Conservation (phyloP, 192 early-diverging fungal species). For the Funneliformis geosporum region DNA sequence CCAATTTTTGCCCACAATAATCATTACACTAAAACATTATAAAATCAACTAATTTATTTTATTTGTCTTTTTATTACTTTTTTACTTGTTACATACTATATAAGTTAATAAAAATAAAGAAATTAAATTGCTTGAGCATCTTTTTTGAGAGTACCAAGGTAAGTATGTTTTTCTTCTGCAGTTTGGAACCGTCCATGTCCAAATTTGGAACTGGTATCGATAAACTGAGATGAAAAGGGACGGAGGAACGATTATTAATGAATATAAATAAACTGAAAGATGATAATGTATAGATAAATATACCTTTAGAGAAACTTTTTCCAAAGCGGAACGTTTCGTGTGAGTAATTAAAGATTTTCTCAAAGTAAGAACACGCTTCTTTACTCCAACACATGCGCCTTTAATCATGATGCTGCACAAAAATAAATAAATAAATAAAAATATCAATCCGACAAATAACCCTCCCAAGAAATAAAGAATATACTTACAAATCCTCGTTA, state of each 20-base stretch:
- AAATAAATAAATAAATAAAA: not conserved
- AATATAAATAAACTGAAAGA: not conserved
- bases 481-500: conserved; percentile 84
- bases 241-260: not conserved
- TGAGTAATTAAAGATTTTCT: conserved; percentile 97
- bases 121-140: conserved; percentile 44
- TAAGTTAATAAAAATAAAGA: too few species aligned
- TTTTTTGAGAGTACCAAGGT: conserved; percentile 92
- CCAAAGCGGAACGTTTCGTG: conserved; percentile 94
- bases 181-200: conserved; percentile 99
- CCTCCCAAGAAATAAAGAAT: not conserved
- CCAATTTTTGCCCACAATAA: too few species aligned
- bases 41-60: too few species aligned
- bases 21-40: too few species aligned
- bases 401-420: conserved; percentile 82
- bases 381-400: conserved; percentile 94
- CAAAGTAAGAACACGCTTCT: conserved; percentile 96
- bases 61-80: too few species aligned
- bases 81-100: too few species aligned
- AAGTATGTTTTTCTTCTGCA: conserved; percentile 89
- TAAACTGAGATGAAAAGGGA: conserved; percentile 59
- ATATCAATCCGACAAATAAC: not conserved
- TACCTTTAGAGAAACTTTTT: conserved; percentile 89
- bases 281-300: not conserved
- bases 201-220: conserved; percentile 99